Conservation (phyloP, 2,329 filamentous ascomycete species). For the Hymenoscyphus albidus region DNA sequence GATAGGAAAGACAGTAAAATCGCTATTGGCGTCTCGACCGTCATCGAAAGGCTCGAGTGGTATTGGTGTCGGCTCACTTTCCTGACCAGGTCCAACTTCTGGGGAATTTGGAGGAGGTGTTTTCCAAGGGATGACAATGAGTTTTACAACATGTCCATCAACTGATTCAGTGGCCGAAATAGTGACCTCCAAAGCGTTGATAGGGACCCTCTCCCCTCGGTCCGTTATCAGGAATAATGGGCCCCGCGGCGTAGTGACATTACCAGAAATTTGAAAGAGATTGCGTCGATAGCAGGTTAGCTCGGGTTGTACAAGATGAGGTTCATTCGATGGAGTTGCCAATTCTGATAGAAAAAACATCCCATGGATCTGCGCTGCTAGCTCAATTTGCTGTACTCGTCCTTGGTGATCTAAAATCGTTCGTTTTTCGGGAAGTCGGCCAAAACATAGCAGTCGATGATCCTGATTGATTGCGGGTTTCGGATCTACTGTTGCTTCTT, state of each 20-base stretch:
- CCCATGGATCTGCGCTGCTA: slow-evolving; percentile 71
- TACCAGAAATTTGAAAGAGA: slow-evolving; percentile 92
- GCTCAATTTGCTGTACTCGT: slow-evolving; percentile 45
- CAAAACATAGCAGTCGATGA: slow-evolving; percentile 35
- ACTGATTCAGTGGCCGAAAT: slow-evolving; percentile 94
- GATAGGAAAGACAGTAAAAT: slow-evolving; percentile 86
- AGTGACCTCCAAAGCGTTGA: slow-evolving; percentile 77
- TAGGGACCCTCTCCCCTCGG: slow-evolving; percentile 76
- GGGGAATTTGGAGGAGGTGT: slow-evolving; percentile 77
- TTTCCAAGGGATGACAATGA: slow-evolving; percentile 98
- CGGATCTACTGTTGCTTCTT: slow-evolving; percentile 30
- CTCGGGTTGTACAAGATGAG: slow-evolving; percentile 61
- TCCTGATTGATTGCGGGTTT: slow-evolving; percentile 35
- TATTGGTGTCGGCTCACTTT: slow-evolving; percentile 83
- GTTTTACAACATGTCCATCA: slow-evolving; percentile 84
- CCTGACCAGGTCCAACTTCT: slow-evolving; percentile 59
- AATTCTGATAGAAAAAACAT: slow-evolving; percentile 82
- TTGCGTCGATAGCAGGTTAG: slow-evolving; percentile 95
- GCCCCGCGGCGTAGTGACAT: slow-evolving; percentile 73
- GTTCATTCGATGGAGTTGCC: slow-evolving; percentile 46
- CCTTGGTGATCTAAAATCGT: slow-evolving; percentile 49
- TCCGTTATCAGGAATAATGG: slow-evolving; percentile 79
- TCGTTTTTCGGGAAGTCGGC: slow-evolving; percentile 37
- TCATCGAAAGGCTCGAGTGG: slow-evolving; percentile 67
- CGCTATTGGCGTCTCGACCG: slow-evolving; percentile 42